phyloP scores from a whole-genome alignment of 2,329 filamentous ascomycete genomes.

The Albifimbria verrucaria region DNA sequence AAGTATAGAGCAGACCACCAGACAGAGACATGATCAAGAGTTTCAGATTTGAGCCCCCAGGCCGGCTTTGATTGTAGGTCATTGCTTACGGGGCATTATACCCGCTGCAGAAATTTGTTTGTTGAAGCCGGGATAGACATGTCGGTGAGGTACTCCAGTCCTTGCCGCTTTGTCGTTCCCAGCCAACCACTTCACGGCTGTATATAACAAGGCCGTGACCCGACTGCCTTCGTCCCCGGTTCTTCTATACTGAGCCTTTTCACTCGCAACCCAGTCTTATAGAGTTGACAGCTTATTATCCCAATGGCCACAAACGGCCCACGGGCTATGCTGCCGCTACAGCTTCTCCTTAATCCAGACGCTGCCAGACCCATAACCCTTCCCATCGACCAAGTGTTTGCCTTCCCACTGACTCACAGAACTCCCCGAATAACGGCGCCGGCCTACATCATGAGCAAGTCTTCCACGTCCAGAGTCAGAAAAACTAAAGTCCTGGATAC shows the following conservation, averaged over 20 bases:
- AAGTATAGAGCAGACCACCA: no score
- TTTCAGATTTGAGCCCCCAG: no score
- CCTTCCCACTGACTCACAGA: background rate
- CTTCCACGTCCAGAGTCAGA: background rate
- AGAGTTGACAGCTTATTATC: no score
- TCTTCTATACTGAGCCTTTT: no score
- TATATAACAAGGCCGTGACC: background rate
- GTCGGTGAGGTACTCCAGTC: background rate
- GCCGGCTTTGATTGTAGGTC: background rate
- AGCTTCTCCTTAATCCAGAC: constrained; percentile 64
- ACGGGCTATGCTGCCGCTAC: constrained; percentile 58
- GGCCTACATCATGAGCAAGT: background rate
- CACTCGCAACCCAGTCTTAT: no score
- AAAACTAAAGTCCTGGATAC: constrained; percentile 42
- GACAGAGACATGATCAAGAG: no score
- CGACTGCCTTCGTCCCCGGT: background rate
- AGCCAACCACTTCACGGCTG: background rate
- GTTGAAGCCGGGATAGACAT: background rate
- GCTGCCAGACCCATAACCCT: constrained; percentile 29
- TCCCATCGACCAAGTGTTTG: background rate
- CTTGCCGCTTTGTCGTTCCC: background rate
- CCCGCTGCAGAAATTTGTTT: background rate
- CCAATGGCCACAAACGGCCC: constrained; percentile 13
- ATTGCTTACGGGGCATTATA: background rate
- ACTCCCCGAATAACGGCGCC: background rate